Evolutionary conservation across 2,329 filamentous ascomycete species (phyloP).

Genomic region (Fusarium papillatum): DNA sequence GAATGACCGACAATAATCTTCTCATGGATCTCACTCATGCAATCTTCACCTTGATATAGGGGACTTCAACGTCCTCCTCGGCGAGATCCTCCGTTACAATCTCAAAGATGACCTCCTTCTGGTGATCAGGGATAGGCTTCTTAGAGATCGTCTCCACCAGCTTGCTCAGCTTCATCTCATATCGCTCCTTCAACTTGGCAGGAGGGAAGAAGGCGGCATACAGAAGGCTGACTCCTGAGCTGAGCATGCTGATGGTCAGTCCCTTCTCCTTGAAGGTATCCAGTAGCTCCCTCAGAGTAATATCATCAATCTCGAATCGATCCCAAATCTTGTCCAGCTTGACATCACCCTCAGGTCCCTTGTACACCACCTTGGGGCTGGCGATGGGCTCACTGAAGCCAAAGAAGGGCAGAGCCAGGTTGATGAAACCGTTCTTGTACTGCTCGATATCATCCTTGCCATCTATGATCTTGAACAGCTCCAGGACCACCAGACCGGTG

Average conservation of each 20-base stretch:
- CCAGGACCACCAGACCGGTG: constrained; percentile 91
- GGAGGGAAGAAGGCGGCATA: constrained; percentile 94
- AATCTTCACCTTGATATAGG: constrained; percentile 93
- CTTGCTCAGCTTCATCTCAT: constrained; percentile 87
- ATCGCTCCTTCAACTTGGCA: constrained; percentile 83
- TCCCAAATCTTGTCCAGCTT: constrained; percentile 98
- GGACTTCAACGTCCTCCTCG: constrained; percentile 96
- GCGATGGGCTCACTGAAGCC: constrained; percentile 98
- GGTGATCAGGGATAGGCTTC: constrained; percentile 90
- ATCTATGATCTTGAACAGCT: constrained; percentile 97
- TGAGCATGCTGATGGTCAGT: constrained; percentile 90
- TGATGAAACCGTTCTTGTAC: constrained; percentile 99
- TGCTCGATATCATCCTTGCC: constrained; percentile 97
- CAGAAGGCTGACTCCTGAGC: constrained; percentile 94
- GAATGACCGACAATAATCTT: constrained; percentile 2
- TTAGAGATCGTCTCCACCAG: constrained; percentile 91
- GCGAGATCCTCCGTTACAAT: constrained; percentile 91
- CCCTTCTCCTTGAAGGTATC: constrained; percentile 86
- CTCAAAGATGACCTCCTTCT: constrained; percentile 97
- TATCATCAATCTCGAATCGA: constrained; percentile 90
- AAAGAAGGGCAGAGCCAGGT: constrained; percentile 96
- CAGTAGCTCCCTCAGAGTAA: constrained; percentile 88
- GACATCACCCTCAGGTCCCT: constrained; percentile 83
- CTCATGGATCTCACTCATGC: constrained; percentile 36
- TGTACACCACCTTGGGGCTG: constrained; percentile 93